phyloP scores from a whole-genome alignment of 257 asterid species.

The Capsicum chinense region DNA sequence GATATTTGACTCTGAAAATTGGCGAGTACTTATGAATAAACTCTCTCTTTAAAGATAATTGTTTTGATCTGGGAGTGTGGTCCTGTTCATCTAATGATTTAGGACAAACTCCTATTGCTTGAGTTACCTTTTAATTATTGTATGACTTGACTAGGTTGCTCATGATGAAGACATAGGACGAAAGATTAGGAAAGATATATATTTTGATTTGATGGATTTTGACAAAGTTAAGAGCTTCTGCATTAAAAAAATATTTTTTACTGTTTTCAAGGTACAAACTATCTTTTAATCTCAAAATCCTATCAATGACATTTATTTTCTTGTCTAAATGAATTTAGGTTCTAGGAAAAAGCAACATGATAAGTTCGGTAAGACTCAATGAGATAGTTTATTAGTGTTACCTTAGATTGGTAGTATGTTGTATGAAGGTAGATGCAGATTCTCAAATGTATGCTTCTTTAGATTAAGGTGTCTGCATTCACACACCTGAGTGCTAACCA shows the following conservation, averaged over 20 bases:
- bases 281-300: conserved; percentile 7
- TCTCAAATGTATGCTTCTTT: conserved; percentile 1
- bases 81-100: too few species aligned
- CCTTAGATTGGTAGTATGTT: background rate
- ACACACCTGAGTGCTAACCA: background rate
- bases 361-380: background rate
- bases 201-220: conserved; percentile 95
- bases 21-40: too few species aligned
- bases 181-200: conserved; percentile 87
- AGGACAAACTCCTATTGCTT: background rate
- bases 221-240: conserved; percentile 92
- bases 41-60: too few species aligned
- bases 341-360: background rate
- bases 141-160: conserved; percentile 64
- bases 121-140: background rate
- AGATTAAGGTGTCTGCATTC: conserved; percentile 6
- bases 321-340: background rate
- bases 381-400: conserved; percentile 9
- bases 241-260: conserved; percentile 76
- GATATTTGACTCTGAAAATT: too few species aligned
- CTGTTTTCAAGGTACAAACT: conserved; percentile 66
- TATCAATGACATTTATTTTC: background rate
- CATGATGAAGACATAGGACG: conserved; percentile 83
- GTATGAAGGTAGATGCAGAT: background rate
- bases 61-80: too few species aligned